Percentiles rank a stretch among this genome's conserved stretches.
Conservation (phyloP, 2,329 filamentous ascomycete species). For the Beauveria sp. region DNA sequence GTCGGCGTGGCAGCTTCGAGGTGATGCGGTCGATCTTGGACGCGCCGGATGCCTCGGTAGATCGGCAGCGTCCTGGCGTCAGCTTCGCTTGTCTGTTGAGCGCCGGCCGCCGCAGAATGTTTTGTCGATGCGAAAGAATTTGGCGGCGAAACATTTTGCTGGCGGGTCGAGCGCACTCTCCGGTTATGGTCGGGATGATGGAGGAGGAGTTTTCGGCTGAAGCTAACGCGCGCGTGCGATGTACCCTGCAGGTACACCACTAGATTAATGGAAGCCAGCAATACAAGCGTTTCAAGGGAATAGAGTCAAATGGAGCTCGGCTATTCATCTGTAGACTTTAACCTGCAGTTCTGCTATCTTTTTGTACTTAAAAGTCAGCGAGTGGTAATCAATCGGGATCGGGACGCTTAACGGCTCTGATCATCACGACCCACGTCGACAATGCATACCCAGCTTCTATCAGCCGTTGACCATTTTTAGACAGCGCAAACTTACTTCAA, state of each 20-base stretch:
- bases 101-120: slow-evolving; percentile 11
- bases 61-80: slow-evolving; percentile 1
- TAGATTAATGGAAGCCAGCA: not conserved
- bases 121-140: slow-evolving; percentile 17
- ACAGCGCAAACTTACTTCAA: no score
- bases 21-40: slow-evolving; percentile 39
- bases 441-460: accelerated
- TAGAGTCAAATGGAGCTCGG: not conserved
- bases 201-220: not conserved
- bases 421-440: no score
- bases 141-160: slow-evolving; percentile 20
- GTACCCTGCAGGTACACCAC: slow-evolving; percentile 1
- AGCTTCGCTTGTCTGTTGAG: not conserved
- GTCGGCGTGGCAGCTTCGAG: slow-evolving; percentile 52
- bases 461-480: no score
- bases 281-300: not conserved
- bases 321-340: not conserved
- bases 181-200: not conserved
- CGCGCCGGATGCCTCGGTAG: slow-evolving; percentile 23
- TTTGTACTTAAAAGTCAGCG: no score
- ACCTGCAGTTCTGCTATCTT: not conserved
- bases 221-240: not conserved
- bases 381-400: no score
- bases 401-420: no score
- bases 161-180: not conserved